Evolutionary conservation across 2,329 filamentous ascomycete species (phyloP), one percentile per base, ranked within the genome.

Genomic region (Penicillium sp.): DNA sequence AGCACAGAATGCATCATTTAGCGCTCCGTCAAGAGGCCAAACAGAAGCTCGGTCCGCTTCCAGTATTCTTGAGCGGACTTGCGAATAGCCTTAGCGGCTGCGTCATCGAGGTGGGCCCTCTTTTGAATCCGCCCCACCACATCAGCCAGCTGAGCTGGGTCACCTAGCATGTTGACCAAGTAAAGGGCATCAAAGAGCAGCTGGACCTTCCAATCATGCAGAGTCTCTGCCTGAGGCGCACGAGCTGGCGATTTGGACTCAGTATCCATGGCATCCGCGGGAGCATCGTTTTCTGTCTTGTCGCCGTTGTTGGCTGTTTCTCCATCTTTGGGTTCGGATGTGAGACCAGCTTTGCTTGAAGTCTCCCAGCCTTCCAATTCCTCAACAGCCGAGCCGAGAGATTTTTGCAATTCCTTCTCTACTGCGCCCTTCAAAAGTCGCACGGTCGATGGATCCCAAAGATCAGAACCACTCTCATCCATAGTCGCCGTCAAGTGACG

Each of bases 11-110:
- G 20, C 12, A 22, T 5, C 41, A 35, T 14, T 28, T 57, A 63
- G 28, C 59, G 60, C 39, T 57, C 57, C 5, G 82, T 82, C 64
- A 97, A 77, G 58, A 96, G 78, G 2, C 90, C 92, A 77, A 97
- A 96, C 28, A 97, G 75, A 63, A 97, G 76, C 73, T 85, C 88
- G 11, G 90, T 95, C 69, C 90, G 86, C 79, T 89, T 91, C 87
- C 91, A 95, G 74, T 95, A 96, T 54, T 93, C 91, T 48, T 83
- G 80, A 5, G 91, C 86, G 15, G 82, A 79, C 74, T 88, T 90
- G 65, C 72, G 75, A 39, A 96, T 74, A 45, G 79, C 75, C 62
- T 85, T 85, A 47, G 82, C 75, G 15, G 78, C 79, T 5, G 75
- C 77, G 11, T 80, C 74, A 31, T 83, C 80, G 4, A 83, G 71